Conservation (phyloP, 2,329 filamentous ascomycete genomes). For the Botrytis fragariae region DNA sequence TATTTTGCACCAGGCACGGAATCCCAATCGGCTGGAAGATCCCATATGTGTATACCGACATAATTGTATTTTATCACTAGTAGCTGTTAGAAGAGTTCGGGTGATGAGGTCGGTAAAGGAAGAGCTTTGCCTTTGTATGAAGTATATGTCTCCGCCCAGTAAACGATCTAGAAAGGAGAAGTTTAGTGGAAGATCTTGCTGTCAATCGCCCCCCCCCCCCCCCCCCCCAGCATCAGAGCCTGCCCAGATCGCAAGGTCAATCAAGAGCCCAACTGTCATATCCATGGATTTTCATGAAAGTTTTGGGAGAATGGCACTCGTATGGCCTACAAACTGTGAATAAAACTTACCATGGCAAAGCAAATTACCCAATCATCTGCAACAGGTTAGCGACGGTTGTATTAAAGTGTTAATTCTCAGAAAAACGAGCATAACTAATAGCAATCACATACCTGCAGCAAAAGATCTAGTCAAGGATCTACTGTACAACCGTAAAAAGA, state of each 20-base stretch:
- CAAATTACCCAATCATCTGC: constrained; percentile 16
- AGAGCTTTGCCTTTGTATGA: not conserved
- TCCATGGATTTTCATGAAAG: not conserved
- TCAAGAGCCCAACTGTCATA: not conserved
- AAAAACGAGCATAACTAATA: constrained; percentile 37
- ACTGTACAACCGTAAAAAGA: constrained; percentile 2
- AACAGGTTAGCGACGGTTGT: not conserved
- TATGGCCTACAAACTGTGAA: not conserved
- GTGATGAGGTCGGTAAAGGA: not conserved
- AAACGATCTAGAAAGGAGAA: not conserved
- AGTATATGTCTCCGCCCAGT: constrained; percentile 14
- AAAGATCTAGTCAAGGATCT: constrained; percentile 12
- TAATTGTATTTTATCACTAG: not conserved
- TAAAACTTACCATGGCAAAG: constrained; percentile 6
- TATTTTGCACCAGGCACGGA: not conserved
- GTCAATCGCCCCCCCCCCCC: not conserved
- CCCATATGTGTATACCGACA: not conserved
- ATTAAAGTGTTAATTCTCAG: not conserved
- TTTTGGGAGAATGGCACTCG: not conserved
- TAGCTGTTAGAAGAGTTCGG: not conserved
- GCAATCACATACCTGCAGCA: not conserved
- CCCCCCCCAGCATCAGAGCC: not conserved
- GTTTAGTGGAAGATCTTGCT: constrained; percentile 3
- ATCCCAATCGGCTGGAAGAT: not conserved
- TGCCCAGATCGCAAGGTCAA: not conserved